Base-by-base conservation (phyloP, 441 rosid species). In the Geranium incanum region DNA sequence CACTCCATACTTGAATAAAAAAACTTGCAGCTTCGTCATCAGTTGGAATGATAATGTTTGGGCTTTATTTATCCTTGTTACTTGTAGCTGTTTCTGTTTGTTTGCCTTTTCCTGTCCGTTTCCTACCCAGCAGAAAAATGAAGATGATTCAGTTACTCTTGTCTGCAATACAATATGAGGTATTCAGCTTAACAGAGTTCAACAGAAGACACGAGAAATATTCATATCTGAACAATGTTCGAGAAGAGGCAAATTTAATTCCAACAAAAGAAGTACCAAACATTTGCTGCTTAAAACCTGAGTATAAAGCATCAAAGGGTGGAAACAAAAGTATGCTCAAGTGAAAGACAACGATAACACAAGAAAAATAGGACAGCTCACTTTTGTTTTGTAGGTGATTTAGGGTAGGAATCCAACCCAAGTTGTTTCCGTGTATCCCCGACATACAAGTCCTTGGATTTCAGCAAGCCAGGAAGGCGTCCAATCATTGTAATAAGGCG, bases 391-490 rank as follows among this genome's bases (percentile, higher is more conserved):
- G 21, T 5, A 57, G 63, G 9, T 23, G 37, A 23, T 23, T 64
- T 12, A 64, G 33, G 67, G 8, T 64, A 28, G 16, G 72, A 21
- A n/a, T 68, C 60, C 21, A 93, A 79, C 3, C 98, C 97, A 80
- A 86, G 78, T 57, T 80, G 55, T 75, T 86, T 86, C 85, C 96
- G 88, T 3, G 95, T 88, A 79, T 78, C 89, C 52, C 93, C 90
- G 15, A 94, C 91, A 70, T 89, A 91, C 71, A 94, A 69, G 82
- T 94, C 95, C 9, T 78, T 74, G 0, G 97, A 94, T 78, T 94
- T 94, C 79, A 94, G 79, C 70, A 82, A 66, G 60, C 98, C 98
- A 15, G 97, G 96, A 57, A 93, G 36, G 68, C 84, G 72, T 21
- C 98, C 98, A 0, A 73, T 77, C 16, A 85, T 71, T 12, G 97